Conservation (phyloP, 176 grass and related monocot genomes). For the Lolium perenne region DNA sequence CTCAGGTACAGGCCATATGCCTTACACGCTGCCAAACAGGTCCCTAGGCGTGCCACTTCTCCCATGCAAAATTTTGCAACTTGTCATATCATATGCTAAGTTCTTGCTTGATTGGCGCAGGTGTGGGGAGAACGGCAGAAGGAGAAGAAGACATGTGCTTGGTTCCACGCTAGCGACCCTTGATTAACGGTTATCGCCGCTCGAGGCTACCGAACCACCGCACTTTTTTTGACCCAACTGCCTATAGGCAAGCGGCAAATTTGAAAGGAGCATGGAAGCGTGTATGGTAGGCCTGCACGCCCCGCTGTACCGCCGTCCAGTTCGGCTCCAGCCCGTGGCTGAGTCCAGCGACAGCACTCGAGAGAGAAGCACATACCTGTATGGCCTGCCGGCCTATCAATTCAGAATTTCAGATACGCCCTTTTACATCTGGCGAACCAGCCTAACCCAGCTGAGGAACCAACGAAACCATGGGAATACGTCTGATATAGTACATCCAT, state of each 20-base stretch:
- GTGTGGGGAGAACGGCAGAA: background rate
- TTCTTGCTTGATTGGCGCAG: too few relatives aligned
- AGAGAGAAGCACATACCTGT: background rate
- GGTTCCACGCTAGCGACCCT: background rate
- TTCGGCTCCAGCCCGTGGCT: constrained; percentile 5
- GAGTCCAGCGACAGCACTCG: background rate
- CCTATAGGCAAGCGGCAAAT: background rate
- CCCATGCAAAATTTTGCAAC: too few relatives aligned
- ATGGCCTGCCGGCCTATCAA: background rate
- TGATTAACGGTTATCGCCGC: background rate
- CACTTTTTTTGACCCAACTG: constrained; percentile 20
- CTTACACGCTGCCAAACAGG: too few relatives aligned
- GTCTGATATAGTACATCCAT: too few relatives aligned
- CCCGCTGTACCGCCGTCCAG: background rate
- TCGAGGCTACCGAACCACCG: constrained; percentile 32
- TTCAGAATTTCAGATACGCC: constrained; percentile 15
- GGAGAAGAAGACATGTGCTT: background rate
- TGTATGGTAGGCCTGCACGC: constrained; percentile 27
- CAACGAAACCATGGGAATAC: too few relatives aligned
- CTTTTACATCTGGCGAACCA: background rate
- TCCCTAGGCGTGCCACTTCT: too few relatives aligned
- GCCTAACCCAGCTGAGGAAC: too few relatives aligned
- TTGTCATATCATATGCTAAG: too few relatives aligned
- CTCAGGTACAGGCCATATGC: too few relatives aligned
- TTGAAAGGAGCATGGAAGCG: background rate